Evolutionary conservation across 2,329 filamentous ascomycete species (phyloP).

Genomic region (Thelonectria discophora): DNA sequence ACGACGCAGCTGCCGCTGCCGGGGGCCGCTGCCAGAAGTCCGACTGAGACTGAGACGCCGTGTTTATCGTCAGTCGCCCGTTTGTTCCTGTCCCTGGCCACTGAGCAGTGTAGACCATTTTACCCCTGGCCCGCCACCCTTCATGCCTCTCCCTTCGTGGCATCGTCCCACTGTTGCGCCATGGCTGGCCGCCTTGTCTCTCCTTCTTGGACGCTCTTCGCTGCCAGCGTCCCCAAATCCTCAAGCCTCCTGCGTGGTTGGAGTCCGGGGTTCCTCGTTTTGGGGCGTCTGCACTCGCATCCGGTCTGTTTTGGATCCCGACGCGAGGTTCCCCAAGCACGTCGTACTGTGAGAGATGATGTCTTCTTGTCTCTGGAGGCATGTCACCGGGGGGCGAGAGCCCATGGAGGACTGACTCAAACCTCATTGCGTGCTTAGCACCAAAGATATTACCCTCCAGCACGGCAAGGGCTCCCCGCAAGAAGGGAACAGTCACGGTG

Average conservation of each 20-base stretch:
- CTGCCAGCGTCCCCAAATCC: constrained; percentile 1
- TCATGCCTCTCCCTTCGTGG: constrained; percentile 36
- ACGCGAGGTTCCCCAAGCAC: background rate
- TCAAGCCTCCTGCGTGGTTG: constrained; percentile 12
- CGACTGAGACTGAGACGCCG: constrained; percentile 22
- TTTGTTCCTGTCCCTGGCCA: constrained; percentile 9
- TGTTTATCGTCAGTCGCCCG: constrained; percentile 21
- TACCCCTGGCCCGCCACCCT: constrained; percentile 21
- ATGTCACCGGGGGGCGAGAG: background rate
- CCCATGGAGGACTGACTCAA: background rate
- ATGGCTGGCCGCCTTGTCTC: constrained; percentile 25
- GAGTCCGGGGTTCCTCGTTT: constrained; percentile 13
- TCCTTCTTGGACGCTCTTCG: constrained; percentile 5
- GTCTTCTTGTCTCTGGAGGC: constrained; percentile 1
- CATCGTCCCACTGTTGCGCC: constrained; percentile 42
- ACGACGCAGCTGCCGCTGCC: constrained; percentile 1
- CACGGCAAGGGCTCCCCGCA: too few relatives aligned
- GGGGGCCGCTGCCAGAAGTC: background rate
- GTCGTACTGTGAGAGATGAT: background rate
- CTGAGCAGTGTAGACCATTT: constrained; percentile 7
- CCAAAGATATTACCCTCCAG: too few relatives aligned
- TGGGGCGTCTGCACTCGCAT: background rate
- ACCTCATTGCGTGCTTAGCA: background rate
- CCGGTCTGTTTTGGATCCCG: background rate
- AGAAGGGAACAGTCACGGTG: background rate